Conservation (phyloP, 805 yeast species). For the Kuraishia capsulata region DNA sequence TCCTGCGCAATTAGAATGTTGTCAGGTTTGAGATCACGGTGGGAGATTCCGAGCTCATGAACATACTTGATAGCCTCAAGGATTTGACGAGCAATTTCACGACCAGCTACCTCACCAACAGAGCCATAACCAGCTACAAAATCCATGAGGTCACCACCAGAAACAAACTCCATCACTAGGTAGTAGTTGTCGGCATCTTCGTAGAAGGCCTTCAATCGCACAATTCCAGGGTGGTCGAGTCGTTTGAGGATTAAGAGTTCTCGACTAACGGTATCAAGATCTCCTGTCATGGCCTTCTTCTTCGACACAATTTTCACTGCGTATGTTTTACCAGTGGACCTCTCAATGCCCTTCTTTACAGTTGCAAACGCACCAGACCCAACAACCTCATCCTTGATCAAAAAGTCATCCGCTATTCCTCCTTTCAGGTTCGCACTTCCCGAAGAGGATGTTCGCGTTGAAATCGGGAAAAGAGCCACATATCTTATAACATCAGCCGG, state of each 20-base stretch:
- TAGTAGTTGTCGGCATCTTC: constrained; percentile 78
- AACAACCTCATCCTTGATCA: constrained; percentile 73
- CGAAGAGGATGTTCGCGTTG: not conserved
- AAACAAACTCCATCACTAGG: constrained; percentile 89
- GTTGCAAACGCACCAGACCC: constrained; percentile 99
- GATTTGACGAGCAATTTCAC: constrained; percentile 79
- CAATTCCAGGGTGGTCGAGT: constrained; percentile 80
- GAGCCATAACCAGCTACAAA: constrained; percentile 89
- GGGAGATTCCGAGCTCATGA: constrained; percentile 87
- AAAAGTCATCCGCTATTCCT: constrained; percentile 40
- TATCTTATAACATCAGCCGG: constrained; percentile 53
- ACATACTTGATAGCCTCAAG: constrained; percentile 79
- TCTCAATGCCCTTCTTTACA: constrained; percentile 83
- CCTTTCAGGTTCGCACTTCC: constrained; percentile 3
- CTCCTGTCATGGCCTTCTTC: constrained; percentile 67
- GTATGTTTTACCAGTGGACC: constrained; percentile 74
- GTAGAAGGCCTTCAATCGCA: constrained; percentile 70
- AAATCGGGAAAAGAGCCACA: constrained; percentile 36
- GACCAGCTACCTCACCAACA: constrained; percentile 84
- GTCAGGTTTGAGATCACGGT: constrained; percentile 94
- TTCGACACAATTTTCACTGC: constrained; percentile 90
- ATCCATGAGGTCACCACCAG: constrained; percentile 98
- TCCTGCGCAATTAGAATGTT: constrained; percentile 85
- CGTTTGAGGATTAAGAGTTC: constrained; percentile 75
- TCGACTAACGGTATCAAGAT: constrained; percentile 73